phyloP scores from a whole-genome alignment of 306 rosid species.

The Cyamopsis tetragonoloba region DNA sequence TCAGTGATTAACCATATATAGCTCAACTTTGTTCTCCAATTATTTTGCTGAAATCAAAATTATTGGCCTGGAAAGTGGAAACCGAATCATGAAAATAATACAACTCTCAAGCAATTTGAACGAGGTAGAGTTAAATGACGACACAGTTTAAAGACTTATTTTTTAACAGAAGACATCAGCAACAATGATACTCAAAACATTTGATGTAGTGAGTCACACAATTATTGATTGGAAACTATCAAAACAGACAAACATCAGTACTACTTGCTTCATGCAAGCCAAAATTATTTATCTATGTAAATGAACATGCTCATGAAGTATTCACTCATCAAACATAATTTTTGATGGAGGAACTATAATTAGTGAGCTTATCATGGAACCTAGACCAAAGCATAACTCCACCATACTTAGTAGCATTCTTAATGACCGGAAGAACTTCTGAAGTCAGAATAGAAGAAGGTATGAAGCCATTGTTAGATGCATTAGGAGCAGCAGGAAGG shows the following conservation, averaged over 20 bases:
- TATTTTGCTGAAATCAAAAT: background rate
- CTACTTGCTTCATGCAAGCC: background rate
- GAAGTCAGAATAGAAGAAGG: conserved; percentile 25
- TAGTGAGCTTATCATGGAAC: conserved; percentile 25
- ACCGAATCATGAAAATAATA: background rate
- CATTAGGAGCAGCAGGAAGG: conserved; percentile 19
- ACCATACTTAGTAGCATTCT: conserved; percentile 34
- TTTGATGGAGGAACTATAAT: conserved; percentile 36
- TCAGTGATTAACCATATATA: too few relatives aligned
- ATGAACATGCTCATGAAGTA: background rate
- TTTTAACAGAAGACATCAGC: background rate
- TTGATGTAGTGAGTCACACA: background rate
- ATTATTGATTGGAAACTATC: background rate
- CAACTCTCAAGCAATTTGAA: background rate
- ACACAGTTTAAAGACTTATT: background rate
- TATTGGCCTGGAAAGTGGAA: background rate
- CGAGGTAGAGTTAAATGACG: background rate
- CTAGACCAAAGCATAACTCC: conserved; percentile 45
- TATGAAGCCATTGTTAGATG: conserved; percentile 19
- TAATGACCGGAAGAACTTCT: conserved; percentile 30
- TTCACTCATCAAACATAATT: conserved; percentile 3
- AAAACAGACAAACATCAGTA: background rate
- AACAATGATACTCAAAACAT: conserved; percentile 3
- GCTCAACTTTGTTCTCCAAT: background rate
- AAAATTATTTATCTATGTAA: background rate